A percentile compares a stretch with the other conserved stretches of the same genome.
Conservation (phyloP, 495 filamentous ascomycete species). For the Ascodesmis nigricans region DNA sequence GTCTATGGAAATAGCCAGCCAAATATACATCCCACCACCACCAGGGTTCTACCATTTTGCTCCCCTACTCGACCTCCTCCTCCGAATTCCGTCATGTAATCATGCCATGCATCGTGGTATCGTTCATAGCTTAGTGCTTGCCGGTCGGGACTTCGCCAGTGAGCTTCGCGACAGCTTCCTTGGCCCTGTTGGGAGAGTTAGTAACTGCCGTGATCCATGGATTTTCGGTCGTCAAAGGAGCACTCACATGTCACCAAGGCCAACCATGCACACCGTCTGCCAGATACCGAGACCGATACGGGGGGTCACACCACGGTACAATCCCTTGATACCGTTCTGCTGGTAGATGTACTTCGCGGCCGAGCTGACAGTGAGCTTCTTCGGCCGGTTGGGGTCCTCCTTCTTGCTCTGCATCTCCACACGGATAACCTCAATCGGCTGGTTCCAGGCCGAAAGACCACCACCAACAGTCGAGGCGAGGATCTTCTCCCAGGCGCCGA, state of each 20-base stretch:
- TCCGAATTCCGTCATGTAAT: too few species aligned
- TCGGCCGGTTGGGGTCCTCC: conserved; percentile 85
- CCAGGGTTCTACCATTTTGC: too few species aligned
- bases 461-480: conserved; percentile 69
- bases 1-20: too few species aligned
- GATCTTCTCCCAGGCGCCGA: conserved; percentile 70
- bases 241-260: conserved; percentile 92
- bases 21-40: too few species aligned
- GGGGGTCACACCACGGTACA: conserved; percentile 89
- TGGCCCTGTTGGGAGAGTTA: conserved; percentile 43
- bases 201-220: background rate
- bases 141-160: conserved; percentile 87
- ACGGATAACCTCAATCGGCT: conserved; percentile 98
- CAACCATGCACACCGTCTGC: conserved; percentile 99
- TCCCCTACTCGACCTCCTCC: too few species aligned
- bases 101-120: background rate
- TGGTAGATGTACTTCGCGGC: conserved; percentile 84
- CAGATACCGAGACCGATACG: conserved; percentile 88
- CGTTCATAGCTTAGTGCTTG: conserved; percentile 52
- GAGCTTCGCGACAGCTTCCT: conserved; percentile 89
- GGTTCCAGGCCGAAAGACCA: conserved; percentile 93
- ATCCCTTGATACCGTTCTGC: conserved; percentile 67
- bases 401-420: conserved; percentile 99
- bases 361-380: conserved; percentile 92
- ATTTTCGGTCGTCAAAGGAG: background rate